Evolutionary conservation across 495 filamentous ascomycete species (phyloP).

Genomic region (Entonaema liquescens): DNA sequence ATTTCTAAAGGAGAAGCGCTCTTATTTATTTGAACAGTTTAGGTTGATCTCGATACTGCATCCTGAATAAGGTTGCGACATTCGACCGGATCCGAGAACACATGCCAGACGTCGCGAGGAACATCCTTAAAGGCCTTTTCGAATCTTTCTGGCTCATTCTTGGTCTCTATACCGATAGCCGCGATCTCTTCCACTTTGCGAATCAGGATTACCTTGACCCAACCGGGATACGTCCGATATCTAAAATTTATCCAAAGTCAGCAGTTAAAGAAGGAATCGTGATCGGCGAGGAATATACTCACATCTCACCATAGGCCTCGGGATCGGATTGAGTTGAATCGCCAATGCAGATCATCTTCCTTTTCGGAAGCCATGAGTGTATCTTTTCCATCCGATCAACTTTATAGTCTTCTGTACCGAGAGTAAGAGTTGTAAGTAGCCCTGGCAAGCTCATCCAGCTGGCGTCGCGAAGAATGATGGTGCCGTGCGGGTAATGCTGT

Average conservation of each 20-base stretch:
- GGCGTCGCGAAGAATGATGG: constrained; percentile 83
- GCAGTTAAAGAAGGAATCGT: not conserved
- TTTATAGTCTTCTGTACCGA: constrained; percentile 89
- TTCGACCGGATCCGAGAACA: constrained; percentile 80
- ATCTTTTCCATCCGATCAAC: constrained; percentile 80
- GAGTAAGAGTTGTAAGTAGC: constrained; percentile 79
- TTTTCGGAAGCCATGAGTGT: constrained; percentile 74
- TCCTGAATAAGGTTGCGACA: constrained; percentile 53
- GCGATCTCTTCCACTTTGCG: constrained; percentile 82
- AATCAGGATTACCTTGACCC: constrained; percentile 84
- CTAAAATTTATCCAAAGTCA: constrained; percentile 36
- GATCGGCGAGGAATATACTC: constrained; percentile 32
- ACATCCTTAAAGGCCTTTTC: constrained; percentile 83
- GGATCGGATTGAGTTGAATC: constrained; percentile 94
- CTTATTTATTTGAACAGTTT: not conserved
- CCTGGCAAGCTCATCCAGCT: constrained; percentile 86
- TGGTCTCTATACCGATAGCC: constrained; percentile 69
- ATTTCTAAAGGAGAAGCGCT: not conserved
- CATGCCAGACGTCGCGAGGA: constrained; percentile 74
- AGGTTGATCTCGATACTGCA: constrained; percentile 39
- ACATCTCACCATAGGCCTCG: constrained; percentile 85
- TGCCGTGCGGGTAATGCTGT: constrained; percentile 75
- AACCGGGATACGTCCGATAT: constrained; percentile 65
- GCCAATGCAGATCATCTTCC: constrained; percentile 84
- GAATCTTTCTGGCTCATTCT: constrained; percentile 79